Base-by-base conservation (phyloP, 225 moss, liverwort and hornwort genomes). In the Bryoerythrophyllum caledonicum region DNA sequence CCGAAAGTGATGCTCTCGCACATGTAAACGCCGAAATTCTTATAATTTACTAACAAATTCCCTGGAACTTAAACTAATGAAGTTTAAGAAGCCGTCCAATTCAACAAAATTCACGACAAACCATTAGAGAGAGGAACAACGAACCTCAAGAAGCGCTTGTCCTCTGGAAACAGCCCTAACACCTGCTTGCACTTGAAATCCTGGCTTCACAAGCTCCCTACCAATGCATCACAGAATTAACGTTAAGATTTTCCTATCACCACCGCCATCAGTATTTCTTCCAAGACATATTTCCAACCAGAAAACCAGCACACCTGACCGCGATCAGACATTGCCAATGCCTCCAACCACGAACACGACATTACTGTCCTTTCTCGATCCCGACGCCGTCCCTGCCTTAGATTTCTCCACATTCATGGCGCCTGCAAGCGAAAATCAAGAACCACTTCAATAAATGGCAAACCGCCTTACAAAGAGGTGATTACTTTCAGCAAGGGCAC, bases 151-250 rank as follows among this genome's bases (percentile, higher is more conserved):
- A 64, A 97, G 85, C 30, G 65, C 74, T 78, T 91, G 81, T 59
- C 90, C 94, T 73, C 53, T 90, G 2, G 82, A 79, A 70, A 77
- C 58, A 85, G 91, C 76, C 74, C 92, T 82, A 44, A 94, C 92
- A 73, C 94, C 94, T 63, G 96, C 96, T 60, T 89, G 92, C 71
- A 97, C 94, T 77, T 77, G 81, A 72, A 83, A 93, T 55, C 94
- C 94, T 24, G 81, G 75, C 66, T 87, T 87, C 44, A 94, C 59
- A 78, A 97, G 89, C 79, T 97, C 91, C 81, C 94, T 93, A 83
- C 28, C 61, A 57, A 54, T 71, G 8, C 61, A 38, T 48, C 56
- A 16, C 57, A 14, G 57, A 41, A 49, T 16, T 4, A 66, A 7
- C 14, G 6, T 30, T n/a, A 20, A 65, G 58, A 26, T 55, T 54